Conservation (phyloP, 1,139 yeast species). For the Debaryomycetaceae sp. region DNA sequence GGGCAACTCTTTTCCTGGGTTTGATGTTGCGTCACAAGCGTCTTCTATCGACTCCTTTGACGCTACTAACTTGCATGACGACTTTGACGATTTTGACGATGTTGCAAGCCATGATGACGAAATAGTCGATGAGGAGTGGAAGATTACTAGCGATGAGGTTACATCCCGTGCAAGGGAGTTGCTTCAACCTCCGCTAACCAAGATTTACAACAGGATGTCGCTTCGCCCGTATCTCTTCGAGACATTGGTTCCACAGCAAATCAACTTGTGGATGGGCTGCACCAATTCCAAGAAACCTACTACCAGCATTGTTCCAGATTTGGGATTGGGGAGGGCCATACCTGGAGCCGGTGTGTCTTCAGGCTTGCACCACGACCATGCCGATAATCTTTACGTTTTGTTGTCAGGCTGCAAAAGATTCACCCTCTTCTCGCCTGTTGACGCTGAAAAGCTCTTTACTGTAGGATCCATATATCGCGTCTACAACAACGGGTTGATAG, state of each 20-base stretch:
- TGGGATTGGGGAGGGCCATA: slow-evolving; percentile 46
- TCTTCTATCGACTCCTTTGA: slow-evolving; percentile 36
- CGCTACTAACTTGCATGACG: slow-evolving; percentile 46
- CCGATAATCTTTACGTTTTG: slow-evolving; percentile 66
- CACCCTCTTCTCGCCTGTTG: slow-evolving; percentile 60
- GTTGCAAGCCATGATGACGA: slow-evolving; percentile 16
- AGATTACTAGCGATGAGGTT: slow-evolving; percentile 19
- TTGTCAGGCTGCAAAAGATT: slow-evolving; percentile 61
- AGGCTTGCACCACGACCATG: slow-evolving; percentile 80
- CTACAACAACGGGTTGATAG: slow-evolving; percentile 62
- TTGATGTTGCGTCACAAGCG: slow-evolving; percentile 3
- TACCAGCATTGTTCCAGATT: slow-evolving; percentile 11
- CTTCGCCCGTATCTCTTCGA: slow-evolving; percentile 38
- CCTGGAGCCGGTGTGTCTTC: slow-evolving; percentile 61
- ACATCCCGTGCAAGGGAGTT: slow-evolving; percentile 36
- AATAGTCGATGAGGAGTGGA: slow-evolving; percentile 2
- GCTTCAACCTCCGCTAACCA: slow-evolving; percentile 61
- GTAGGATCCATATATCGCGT: slow-evolving; percentile 53
- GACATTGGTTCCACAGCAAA: slow-evolving; percentile 59
- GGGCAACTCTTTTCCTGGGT: slow-evolving; percentile 1
- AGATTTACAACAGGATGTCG: slow-evolving; percentile 37
- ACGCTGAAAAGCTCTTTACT: slow-evolving; percentile 54
- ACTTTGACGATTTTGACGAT: slow-evolving; percentile 38
- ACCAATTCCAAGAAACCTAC: slow-evolving; percentile 11
- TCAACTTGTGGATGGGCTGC: slow-evolving; percentile 68